phyloP scores from a whole-genome alignment of 129 eudicot genomes.

The Smallanthus sonchifolius region DNA sequence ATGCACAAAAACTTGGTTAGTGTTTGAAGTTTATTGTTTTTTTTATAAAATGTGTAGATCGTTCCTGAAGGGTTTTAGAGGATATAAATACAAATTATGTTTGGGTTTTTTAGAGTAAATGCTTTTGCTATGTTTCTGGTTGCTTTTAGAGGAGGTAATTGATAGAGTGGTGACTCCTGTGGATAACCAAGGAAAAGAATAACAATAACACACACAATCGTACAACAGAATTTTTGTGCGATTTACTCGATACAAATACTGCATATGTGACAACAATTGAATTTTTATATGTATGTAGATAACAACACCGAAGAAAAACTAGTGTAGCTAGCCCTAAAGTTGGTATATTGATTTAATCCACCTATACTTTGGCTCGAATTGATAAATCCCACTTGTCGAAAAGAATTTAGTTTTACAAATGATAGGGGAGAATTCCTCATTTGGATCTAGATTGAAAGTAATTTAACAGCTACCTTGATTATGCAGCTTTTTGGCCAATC shows the following conservation, averaged over 20 bases:
- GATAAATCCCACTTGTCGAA: background rate
- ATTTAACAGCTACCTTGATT: background rate
- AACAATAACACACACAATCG: background rate
- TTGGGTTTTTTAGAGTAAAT: background rate
- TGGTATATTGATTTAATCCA: background rate
- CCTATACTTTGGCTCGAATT: background rate
- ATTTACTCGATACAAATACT: background rate
- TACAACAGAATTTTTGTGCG: background rate
- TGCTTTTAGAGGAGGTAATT: background rate
- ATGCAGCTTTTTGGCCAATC: background rate
- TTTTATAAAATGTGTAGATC: conserved; percentile 22
- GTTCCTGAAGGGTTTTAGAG: background rate
- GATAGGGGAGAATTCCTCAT: background rate
- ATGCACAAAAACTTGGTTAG: conserved; percentile 86
- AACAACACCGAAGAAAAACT: background rate
- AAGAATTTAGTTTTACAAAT: background rate
- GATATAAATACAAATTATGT: background rate
- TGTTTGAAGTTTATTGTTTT: conserved; percentile 18
- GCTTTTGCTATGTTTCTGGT: background rate
- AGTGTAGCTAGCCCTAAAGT: background rate
- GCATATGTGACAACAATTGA: background rate
- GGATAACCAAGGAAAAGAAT: background rate
- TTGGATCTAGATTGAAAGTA: background rate
- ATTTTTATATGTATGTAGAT: background rate
- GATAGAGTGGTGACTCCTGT: background rate